Conservation (phyloP, 768 basidiomycete genomes). For the Gloeopeniophorella convolvens region DNA sequence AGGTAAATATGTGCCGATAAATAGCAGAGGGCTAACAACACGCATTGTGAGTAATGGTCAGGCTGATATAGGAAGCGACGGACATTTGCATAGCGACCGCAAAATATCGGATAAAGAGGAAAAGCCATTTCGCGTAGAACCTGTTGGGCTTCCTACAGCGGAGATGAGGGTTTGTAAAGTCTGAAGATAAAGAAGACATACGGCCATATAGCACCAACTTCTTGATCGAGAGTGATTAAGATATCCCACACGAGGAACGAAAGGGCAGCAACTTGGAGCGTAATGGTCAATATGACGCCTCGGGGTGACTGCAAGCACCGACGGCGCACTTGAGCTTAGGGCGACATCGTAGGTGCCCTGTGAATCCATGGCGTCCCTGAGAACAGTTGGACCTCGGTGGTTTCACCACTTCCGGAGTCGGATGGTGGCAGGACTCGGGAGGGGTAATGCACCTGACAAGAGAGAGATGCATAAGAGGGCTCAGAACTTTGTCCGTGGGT, state of each 20-base stretch:
- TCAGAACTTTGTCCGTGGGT: no score
- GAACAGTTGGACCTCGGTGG: no score
- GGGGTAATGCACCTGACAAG: no score
- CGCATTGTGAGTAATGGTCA: background rate
- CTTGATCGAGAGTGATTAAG: constrained; percentile 24
- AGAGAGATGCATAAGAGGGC: no score
- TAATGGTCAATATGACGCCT: no score
- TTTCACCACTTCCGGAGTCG: no score
- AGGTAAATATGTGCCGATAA: constrained; percentile 10
- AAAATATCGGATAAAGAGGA: constrained; percentile 19
- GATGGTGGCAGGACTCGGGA: no score
- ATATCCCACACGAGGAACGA: constrained; percentile 27
- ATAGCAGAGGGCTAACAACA: constrained; percentile 11
- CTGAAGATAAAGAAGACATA: constrained; percentile 16
- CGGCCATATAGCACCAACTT: constrained; percentile 29
- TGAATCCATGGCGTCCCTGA: no score
- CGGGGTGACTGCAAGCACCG: background rate
- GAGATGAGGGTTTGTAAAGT: background rate
- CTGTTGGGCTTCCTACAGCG: constrained; percentile 21
- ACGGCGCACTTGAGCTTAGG: background rate
- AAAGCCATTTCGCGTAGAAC: constrained; percentile 27
- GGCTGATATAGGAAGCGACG: background rate
- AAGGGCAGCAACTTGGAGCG: constrained; percentile 24
- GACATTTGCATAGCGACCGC: constrained; percentile 17
- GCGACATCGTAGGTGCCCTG: background rate